phyloP scores from a whole-genome alignment of 2,329 filamentous ascomycete species.

The Paecilomyces variotii region DNA sequence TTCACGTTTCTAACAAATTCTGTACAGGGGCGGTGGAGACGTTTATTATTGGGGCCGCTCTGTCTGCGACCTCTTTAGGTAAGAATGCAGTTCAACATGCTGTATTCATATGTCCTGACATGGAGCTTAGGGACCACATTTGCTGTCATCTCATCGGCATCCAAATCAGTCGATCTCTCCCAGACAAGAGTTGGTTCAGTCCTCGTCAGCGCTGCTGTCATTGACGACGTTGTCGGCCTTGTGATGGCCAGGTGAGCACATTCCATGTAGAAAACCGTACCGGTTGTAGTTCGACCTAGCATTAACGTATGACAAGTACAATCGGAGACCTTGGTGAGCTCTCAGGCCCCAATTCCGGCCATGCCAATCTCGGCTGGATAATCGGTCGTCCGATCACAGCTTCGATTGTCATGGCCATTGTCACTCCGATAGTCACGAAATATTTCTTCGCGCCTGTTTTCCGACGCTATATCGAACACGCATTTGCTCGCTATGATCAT shows the following conservation, averaged over 20 bases:
- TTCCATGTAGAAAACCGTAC: neutral
- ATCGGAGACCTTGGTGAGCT: slow-evolving; percentile 9
- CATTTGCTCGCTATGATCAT: slow-evolving; percentile 21
- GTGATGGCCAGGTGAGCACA: slow-evolving; percentile 12
- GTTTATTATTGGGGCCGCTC: neutral
- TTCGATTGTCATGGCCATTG: slow-evolving; percentile 26
- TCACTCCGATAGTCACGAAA: slow-evolving; percentile 28
- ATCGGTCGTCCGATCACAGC: slow-evolving; percentile 34
- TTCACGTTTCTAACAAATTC: neutral
- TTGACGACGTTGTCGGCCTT: slow-evolving; percentile 40
- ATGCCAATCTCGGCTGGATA: slow-evolving; percentile 27
- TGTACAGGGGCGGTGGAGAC: neutral
- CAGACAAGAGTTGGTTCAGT: slow-evolving; percentile 39
- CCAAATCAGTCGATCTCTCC: slow-evolving; percentile 30
- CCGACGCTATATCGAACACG: slow-evolving; percentile 26
- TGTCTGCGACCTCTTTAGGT: neutral
- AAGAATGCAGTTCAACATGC: neutral
- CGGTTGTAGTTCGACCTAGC: neutral
- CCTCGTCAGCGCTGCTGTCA: slow-evolving; percentile 40
- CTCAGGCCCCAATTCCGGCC: slow-evolving; percentile 2
- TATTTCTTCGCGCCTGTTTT: slow-evolving; percentile 32
- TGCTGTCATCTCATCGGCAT: slow-evolving; percentile 16
- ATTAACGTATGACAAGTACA: neutral
- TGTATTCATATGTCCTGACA: neutral
- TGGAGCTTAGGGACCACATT: neutral